Base-by-base conservation (phyloP, 2,329 filamentous ascomycete genomes). In the Cladosporium sp. region DNA sequence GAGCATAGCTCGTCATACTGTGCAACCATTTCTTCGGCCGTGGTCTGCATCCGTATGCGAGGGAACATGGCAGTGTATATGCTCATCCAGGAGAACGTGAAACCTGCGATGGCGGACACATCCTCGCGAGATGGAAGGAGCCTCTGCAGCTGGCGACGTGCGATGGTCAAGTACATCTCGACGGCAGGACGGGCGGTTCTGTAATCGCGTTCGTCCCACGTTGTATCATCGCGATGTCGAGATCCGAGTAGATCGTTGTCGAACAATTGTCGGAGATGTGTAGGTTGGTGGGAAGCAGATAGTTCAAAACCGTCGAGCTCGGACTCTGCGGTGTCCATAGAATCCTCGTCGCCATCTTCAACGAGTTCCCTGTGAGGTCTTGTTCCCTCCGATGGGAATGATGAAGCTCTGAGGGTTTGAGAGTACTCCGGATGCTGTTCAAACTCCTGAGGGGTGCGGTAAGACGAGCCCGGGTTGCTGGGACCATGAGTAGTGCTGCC, bases 211-310 rank as follows among this genome's bases (percentile, higher is more conserved):
- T 38, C 18, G 3, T 47, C 26, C 36, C 49, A 57, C 12, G 41
- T 34, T 10, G 41, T 15, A n/a, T 49, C 21, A 5, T 49, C 38
- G 18, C 47, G 18, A 10, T 30, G 47, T 24, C 24, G 41, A 18
- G 57, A 51, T 12, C 59, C 41, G n/a, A 77, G 71, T 58, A 73
- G 66, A 34, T 72, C 70, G 59, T 76, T 76, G 44, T 76, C 71
- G 65, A 77, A 76, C 11, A 76, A 69, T 32, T 73, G 72, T 47
- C 68, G 70, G 1, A 77, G 63, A 65, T 77, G 74, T 10, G 71
- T 66, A 32, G 75, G 75, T 44, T 69, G 69, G 6, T 71, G 68
- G 8, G 71, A 57, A n/a, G 68, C 66, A 57, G 68, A 69, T 11
- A 63, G 69, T 36, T 66, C 55, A 34, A 69, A 28, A 10, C 58